Evolutionary conservation across 192 early-diverging fungal genomes (phyloP).

Genomic region (Coemansia sp.): DNA sequence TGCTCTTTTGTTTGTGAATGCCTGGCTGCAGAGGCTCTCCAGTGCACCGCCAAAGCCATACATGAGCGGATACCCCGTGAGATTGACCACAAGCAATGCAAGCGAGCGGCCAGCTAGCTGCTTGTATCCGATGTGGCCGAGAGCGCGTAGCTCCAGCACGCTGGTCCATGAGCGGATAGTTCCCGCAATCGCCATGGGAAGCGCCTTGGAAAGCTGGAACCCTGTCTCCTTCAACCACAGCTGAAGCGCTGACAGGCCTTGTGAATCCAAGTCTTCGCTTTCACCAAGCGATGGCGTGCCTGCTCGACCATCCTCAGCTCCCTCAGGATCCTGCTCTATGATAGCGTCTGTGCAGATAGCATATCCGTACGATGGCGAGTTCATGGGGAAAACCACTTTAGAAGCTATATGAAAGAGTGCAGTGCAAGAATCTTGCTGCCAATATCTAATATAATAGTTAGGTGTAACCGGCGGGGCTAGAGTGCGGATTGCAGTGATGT

Average conservation of each 20-base stretch:
- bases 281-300: not conserved
- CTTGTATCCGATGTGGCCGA: conserved; percentile 63
- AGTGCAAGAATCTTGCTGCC: not conserved
- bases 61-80: conserved; percentile 74
- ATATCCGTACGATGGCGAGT: not conserved
- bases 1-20: conserved; percentile 63
- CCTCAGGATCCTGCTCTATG: not conserved
- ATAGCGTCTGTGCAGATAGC: not conserved
- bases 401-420: not conserved
- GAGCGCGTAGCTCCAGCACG: conserved; percentile 62
- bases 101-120: conserved; percentile 70
- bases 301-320: not conserved
- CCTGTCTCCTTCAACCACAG: conserved; percentile 33
- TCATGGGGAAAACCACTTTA: not conserved
- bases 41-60: conserved; percentile 73
- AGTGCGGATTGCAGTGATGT: not conserved
- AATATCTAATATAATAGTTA: not conserved
- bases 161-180: conserved; percentile 64
- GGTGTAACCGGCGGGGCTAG: not conserved
- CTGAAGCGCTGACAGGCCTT: not conserved
- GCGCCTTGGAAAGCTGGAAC: conserved; percentile 34
- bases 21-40: conserved; percentile 76
- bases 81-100: conserved; percentile 69
- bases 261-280: not conserved
- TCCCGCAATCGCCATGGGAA: conserved; percentile 65